Percentiles rank a stretch among this genome's conserved stretches.
phyloP scores from a whole-genome alignment of 2,329 filamentous ascomycete genomes.

The Xylariaceae sp. region DNA sequence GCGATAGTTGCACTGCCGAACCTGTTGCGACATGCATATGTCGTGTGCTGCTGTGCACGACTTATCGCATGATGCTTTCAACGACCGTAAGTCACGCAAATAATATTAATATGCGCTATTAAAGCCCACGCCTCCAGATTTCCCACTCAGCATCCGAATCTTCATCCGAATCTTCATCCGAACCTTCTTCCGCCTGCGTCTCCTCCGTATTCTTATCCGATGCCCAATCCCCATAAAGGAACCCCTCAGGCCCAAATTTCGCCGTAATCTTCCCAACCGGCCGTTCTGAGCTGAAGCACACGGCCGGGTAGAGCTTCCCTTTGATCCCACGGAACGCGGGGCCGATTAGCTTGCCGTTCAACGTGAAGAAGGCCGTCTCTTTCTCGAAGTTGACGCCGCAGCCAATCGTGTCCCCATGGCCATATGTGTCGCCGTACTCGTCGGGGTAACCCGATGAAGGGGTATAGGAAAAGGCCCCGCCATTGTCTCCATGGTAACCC shows the following conservation, averaged over 20 bases:
- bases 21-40: too few relatives aligned
- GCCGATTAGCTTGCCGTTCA: not conserved
- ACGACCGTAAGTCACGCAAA: too few relatives aligned
- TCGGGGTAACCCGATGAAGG: not conserved
- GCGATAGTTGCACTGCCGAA: too few relatives aligned
- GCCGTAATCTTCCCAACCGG: not conserved
- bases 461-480: not conserved
- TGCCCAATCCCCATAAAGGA: too few relatives aligned
- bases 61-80: too few relatives aligned
- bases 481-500: not conserved
- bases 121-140: too few relatives aligned
- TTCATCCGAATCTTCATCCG: too few relatives aligned
- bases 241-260: too few relatives aligned
- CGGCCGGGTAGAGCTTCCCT: not conserved
- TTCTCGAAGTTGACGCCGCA: conserved; percentile 1
- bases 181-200: too few relatives aligned
- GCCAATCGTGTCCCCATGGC: not conserved
- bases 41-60: too few relatives aligned
- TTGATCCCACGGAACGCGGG: not conserved
- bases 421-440: not conserved
- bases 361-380: conserved; percentile 1
- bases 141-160: not conserved
- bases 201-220: too few relatives aligned
- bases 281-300: not conserved
- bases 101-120: too few relatives aligned